These are phyloP conservation scores for Lasiosphaeria hispida DNA, from an alignment of 495 filamentous ascomycete genomes.

Conservation along the genomic window DNA sequence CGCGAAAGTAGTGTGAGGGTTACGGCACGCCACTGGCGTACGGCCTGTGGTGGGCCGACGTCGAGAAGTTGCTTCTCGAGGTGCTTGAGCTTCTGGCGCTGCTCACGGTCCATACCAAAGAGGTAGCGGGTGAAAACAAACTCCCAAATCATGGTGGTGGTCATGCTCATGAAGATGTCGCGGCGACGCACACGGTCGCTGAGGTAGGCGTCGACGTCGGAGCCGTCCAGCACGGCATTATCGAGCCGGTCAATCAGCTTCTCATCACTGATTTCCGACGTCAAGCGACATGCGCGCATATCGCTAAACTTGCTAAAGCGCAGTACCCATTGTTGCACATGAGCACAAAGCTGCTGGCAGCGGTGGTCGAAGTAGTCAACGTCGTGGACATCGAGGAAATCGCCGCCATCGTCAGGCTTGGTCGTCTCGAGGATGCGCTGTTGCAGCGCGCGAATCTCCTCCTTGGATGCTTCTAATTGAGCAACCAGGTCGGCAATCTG, in stretches of 20 bases:
- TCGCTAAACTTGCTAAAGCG: constrained; percentile 97
- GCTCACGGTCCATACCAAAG: constrained; percentile 96
- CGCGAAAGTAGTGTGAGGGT: constrained; percentile 85
- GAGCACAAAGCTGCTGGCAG: constrained; percentile 90
- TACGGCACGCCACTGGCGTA: constrained; percentile 93
- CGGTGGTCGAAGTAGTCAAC: constrained; percentile 92
- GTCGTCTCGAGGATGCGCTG: constrained; percentile 63
- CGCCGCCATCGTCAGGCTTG: constrained; percentile 54
- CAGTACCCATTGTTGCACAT: constrained; percentile 93
- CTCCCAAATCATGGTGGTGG: constrained; percentile 98
- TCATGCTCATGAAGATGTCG: constrained; percentile 94
- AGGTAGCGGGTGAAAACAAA: constrained; percentile 96
- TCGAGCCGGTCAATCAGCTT: constrained; percentile 89
- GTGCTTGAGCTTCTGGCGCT: constrained; percentile 92
- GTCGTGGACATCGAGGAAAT: constrained; percentile 77
- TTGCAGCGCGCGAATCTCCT: constrained; percentile 78
- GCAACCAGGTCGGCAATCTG: constrained; percentile 74
- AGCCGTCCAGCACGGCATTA: constrained; percentile 88
- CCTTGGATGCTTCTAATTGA: constrained; percentile 73
- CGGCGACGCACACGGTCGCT: constrained; percentile 79
- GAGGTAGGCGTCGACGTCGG: constrained; percentile 82
- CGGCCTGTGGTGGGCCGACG: constrained; percentile 75
- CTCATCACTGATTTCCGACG: constrained; percentile 79
- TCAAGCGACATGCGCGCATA: constrained; percentile 74
- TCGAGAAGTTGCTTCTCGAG: constrained; percentile 88